Evolutionary conservation across 768 basidiomycete species (phyloP).

Genomic region (Royoungia palumana): DNA sequence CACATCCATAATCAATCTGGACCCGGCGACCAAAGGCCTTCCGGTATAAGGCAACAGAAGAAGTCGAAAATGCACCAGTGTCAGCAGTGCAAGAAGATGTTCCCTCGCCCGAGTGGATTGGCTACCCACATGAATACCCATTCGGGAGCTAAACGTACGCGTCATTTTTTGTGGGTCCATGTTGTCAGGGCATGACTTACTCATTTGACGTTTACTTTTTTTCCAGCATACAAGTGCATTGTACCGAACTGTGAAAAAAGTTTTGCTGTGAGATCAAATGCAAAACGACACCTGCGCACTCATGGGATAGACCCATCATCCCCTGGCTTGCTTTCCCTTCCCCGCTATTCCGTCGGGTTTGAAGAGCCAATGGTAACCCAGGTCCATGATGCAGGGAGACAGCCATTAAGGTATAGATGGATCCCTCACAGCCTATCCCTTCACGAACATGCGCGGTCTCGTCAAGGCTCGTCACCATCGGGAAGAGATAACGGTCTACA

Average conservation of each 20-base stretch:
- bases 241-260: conserved; percentile 60
- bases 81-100: conserved; percentile 40
- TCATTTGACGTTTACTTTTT: conserved; percentile 4
- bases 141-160: conserved; percentile 48
- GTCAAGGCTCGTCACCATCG: conserved; percentile 10
- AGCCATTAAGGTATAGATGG: conserved; percentile 39
- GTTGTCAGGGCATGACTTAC: conserved; percentile 1
- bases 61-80: conserved; percentile 52
- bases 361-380: conserved; percentile 45
- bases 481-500: conserved; percentile 17
- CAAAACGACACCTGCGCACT: conserved; percentile 73
- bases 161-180: background rate
- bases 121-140: conserved; percentile 54
- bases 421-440: conserved; percentile 37
- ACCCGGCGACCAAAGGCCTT: conserved; percentile 7
- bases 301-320: conserved; percentile 50
- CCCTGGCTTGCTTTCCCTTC: conserved; percentile 15
- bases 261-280: conserved; percentile 79
- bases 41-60: conserved; percentile 22
- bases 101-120: conserved; percentile 50
- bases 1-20: conserved; percentile 4
- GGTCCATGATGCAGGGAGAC: conserved; percentile 38
- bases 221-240: conserved; percentile 41
- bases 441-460: conserved; percentile 27
- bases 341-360: conserved; percentile 39